phyloP scores from a whole-genome alignment of 202 grass and related monocot species.

The Dendrocalamus latiflorus region DNA sequence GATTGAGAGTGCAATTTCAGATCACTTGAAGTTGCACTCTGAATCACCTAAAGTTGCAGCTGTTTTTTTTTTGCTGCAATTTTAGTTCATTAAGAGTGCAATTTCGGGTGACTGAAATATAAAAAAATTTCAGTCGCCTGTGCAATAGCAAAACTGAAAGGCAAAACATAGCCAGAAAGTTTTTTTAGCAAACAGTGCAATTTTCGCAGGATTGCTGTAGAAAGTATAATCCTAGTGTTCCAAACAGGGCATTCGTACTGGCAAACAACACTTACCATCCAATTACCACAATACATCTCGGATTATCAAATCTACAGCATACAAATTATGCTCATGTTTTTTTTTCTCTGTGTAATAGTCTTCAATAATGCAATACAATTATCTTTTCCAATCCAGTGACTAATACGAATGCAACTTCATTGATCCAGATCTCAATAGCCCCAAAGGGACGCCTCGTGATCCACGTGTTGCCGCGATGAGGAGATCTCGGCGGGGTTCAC shows the following conservation, averaged over 20 bases:
- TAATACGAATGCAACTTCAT: not conserved
- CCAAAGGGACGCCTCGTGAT: conserved; percentile 41
- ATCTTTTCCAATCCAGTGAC: not conserved
- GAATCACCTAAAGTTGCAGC: no score
- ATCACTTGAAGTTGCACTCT: no score
- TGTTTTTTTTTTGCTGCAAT: no score
- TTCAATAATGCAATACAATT: not conserved
- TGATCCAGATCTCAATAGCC: conserved; percentile 26
- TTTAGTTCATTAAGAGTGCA: no score
- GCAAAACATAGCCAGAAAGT: not conserved
- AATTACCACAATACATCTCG: not conserved
- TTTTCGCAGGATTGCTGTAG: not conserved
- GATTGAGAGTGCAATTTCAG: no score
- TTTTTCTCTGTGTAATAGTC: not conserved
- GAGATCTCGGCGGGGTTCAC: conserved; percentile 56
- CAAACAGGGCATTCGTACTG: not conserved
- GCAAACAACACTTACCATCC: not conserved
- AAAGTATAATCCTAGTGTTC: not conserved
- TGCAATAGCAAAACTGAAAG: no score
- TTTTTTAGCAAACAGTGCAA: not conserved
- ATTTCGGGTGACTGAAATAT: no score
- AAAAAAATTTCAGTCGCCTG: no score
- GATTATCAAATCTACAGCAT: not conserved
- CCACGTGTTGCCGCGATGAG: conserved; percentile 31
- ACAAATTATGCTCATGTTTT: not conserved